phyloP scores from a whole-genome alignment of 805 yeast genomes.

The Saturnispora silvae region DNA sequence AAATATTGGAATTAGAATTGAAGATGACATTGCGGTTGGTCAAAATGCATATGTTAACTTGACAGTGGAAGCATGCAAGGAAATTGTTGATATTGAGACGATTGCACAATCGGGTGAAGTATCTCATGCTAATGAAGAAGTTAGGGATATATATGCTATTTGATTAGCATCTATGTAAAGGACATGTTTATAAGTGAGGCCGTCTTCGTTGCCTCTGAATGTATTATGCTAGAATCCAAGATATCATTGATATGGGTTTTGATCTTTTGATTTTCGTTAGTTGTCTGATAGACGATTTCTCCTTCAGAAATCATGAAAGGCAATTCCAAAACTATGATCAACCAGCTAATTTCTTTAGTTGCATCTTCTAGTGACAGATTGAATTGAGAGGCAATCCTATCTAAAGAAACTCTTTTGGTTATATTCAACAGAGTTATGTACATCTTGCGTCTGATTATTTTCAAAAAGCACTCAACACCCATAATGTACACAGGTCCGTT shows the following conservation, averaged over 20 bases:
- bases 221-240: slow-evolving; percentile 11
- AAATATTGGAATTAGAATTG: slow-evolving; percentile 89
- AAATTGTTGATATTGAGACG: slow-evolving; percentile 68
- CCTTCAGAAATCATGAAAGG: slow-evolving; percentile 19
- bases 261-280: slow-evolving; percentile 6
- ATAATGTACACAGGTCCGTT: neutral
- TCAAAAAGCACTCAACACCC: slow-evolving; percentile 1
- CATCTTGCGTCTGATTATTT: slow-evolving; percentile 3
- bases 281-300: slow-evolving; percentile 8
- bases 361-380: slow-evolving; percentile 12
- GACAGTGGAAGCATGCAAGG: slow-evolving; percentile 80
- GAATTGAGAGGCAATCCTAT: slow-evolving; percentile 17
- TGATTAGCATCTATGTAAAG: neutral
- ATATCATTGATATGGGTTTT: too few relatives aligned
- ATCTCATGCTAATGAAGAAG: slow-evolving; percentile 31
- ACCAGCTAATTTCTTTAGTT: slow-evolving; percentile 13
- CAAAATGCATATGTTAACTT: slow-evolving; percentile 41
- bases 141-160: slow-evolving; percentile 21
- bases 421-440: slow-evolving; percentile 1
- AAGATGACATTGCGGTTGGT: slow-evolving; percentile 85
- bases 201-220: slow-evolving; percentile 7
- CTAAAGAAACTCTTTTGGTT: slow-evolving; percentile 13
- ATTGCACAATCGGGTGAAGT: slow-evolving; percentile 53
- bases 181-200: slow-evolving; percentile 3
- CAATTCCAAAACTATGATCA: slow-evolving; percentile 18